Evolutionary conservation across 2,329 filamentous ascomycete species (phyloP).

Genomic region (Fusarium sp.): DNA sequence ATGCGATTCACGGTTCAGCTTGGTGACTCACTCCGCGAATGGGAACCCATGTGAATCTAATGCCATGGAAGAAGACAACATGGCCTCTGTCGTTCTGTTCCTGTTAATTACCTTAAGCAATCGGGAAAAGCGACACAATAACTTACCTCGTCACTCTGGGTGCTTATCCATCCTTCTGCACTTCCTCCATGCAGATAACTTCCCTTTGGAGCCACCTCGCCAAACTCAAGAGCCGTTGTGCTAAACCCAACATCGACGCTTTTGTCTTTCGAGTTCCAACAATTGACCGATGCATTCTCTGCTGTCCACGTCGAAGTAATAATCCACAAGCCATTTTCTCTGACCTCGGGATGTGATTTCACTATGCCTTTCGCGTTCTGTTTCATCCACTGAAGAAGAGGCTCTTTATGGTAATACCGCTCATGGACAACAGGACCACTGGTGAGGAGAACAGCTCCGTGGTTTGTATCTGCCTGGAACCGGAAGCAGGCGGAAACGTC

Average conservation of each 20-base stretch:
- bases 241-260: neutral
- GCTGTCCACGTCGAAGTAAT: neutral
- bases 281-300: neutral
- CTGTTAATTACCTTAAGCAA: neutral
- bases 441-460: neutral
- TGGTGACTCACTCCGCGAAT: neutral
- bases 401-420: neutral
- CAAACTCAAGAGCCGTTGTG: neutral
- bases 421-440: neutral
- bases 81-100: neutral
- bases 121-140: rapidly evolving
- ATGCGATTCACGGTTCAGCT: rapidly evolving
- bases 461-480: neutral
- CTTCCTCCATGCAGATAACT: neutral
- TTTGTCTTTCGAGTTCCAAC: neutral
- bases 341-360: neutral
- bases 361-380: neutral
- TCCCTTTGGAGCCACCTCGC: neutral
- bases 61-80: neutral
- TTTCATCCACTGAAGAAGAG: neutral
- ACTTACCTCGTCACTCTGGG: neutral
- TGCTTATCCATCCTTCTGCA: neutral
- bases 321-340: neutral
- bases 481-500: neutral
- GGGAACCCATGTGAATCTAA: neutral